Evolutionary conservation across 805 yeast species (phyloP), one percentile per base, ranked within the genome.

Genomic region (Kuraishia piskuri): DNA sequence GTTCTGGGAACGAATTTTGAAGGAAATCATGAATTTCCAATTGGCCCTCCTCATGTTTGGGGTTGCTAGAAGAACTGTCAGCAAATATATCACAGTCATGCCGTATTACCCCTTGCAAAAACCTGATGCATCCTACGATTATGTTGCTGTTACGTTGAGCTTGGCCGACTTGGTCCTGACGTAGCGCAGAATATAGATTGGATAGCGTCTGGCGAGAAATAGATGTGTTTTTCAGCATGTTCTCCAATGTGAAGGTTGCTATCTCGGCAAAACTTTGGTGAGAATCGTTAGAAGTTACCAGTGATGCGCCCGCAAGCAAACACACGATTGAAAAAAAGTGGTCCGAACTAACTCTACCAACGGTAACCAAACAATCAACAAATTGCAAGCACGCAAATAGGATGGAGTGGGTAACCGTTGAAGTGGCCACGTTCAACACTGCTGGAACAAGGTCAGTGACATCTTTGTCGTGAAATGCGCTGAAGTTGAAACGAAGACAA

Each of bases 401-500:
- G 20, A 59, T 55, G 1, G 51, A 52, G 3, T 49, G 22, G 44
- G 51, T 55, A 1, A 58, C 36, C 2, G 65, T 57, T 3, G 37
- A 37, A 3, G 50, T 54, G 7, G 61, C 56, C 7, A 58, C 45
- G 2, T 52, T 54, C 12, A 64, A 20, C 6, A 57, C 50, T 0
- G 53, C 54, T 2, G 31, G 20, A 10, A 63, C 50, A 9, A 59
- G 48, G 1, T 17, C 14, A 9, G 48, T 20, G 2, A 56, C 46
- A 10, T 61, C 58, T 4, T 52, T 5, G 10, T 55, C 24, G 2
- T 59, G 59, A 47, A 64, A 60, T 40, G 58, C 50, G 23, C 44
- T 55, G 50, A 57, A 57, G 49, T 62, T 64, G 55, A 55, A 56
- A 22, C 56, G 56, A 9, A 67, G 47, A 52, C 67, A 60, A 12